Conservation (phyloP, 2,329 filamentous ascomycete species). For the Cladosporium cucumerinum region DNA sequence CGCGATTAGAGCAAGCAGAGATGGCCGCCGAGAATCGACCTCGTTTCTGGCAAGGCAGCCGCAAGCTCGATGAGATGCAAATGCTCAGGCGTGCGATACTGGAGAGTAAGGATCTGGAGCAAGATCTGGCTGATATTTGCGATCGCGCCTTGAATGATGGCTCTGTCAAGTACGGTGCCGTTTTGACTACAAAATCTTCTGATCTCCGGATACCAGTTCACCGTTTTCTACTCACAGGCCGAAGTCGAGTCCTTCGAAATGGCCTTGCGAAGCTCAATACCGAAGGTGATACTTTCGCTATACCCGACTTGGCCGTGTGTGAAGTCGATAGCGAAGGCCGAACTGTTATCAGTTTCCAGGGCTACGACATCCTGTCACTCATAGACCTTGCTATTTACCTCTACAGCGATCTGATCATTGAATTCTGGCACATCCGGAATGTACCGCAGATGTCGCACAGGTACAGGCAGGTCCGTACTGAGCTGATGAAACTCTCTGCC, state of each 20-base stretch:
- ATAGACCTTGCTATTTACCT: conserved; percentile 75
- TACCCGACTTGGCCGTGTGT: conserved; percentile 61
- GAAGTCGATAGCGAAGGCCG: conserved; percentile 51
- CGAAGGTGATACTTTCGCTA: conserved; percentile 49
- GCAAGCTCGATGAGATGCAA: conserved; percentile 47
- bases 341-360: conserved; percentile 61
- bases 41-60: conserved; percentile 48
- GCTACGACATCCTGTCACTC: conserved; percentile 72
- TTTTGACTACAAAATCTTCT: conserved; percentile 56
- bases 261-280: conserved; percentile 58
- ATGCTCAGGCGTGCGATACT: conserved; percentile 56
- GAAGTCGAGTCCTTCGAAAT: conserved; percentile 66
- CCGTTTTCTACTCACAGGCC: conserved; percentile 71
- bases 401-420: conserved; percentile 76
- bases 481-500: conserved; percentile 82
- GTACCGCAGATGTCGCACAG: conserved; percentile 63
- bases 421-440: conserved; percentile 78
- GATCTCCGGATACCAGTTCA: conserved; percentile 76
- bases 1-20: conserved; percentile 17
- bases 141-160: conserved; percentile 41
- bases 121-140: conserved; percentile 50
- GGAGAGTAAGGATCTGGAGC: conserved; percentile 63
- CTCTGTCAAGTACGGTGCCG: conserved; percentile 43
- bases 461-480: conserved; percentile 75
- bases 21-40: conserved; percentile 40